Base-by-base conservation (phyloP, 2,329 filamentous ascomycete species). In the Aspergillus versicolor region DNA sequence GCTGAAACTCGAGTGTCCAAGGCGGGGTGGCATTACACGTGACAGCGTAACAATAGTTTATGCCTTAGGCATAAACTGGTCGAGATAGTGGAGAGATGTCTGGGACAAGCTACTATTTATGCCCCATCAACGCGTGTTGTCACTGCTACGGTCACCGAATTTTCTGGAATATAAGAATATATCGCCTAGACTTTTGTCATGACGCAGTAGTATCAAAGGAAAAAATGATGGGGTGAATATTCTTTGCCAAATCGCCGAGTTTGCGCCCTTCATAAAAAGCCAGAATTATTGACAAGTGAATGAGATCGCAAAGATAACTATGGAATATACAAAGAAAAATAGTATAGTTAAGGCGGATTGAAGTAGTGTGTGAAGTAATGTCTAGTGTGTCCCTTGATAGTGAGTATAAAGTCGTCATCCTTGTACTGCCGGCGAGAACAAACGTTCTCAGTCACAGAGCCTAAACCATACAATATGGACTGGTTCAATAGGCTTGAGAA, bases 21-120 rank as follows among this genome's bases (percentile, higher is more conserved):
- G 53, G 57, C 21, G 17, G 44, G 46, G 44, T 48, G 43, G 50
- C 21, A 4, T 38, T 34, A 47, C 60, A 64, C 50, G 48, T 59
- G 52, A 43, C 34, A n/a, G 15, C 2, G n/a, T 15, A 37, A 7
- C 1, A 2, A 37, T 2, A 37, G 7, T 21, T 5, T 15, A n/a
- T 53, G 50, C 50, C 50, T 53, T 21, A 52, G 50, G 50, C 50
- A 52, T 2, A 3, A n/a, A 30, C 2, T 5, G 1, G 13, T 46
- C 43, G 13, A 27, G 19, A 19, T 13, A 11, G 13, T 21, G 11
- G 9, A 11, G 9, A 30, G 27, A 30, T 30, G 8, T 4, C 27
- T 30, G 27, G 27, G 3, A 9, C 27, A 8, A 30, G 27, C 27
- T 30, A 30, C 4, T 11, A 4, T 30, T 30, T 30, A 30, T 4